phyloP scores from a whole-genome alignment of 345 rosid species.

The Raphanus raphanistrum region DNA sequence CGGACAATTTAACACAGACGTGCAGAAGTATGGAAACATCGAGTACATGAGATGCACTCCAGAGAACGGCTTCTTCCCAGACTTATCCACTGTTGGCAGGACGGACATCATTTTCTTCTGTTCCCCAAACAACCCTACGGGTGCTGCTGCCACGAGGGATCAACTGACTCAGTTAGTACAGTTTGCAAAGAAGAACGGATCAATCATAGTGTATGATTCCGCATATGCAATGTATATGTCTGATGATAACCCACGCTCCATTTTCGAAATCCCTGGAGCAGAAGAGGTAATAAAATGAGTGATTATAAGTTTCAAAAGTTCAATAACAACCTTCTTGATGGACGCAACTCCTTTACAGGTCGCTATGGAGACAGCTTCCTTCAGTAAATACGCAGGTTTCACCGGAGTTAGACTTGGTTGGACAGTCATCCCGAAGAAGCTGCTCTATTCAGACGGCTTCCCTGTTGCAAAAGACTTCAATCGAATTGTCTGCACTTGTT shows the following conservation, averaged over 20 bases:
- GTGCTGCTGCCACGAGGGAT: slow-evolving; percentile 87
- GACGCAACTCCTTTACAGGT: slow-evolving; percentile 47
- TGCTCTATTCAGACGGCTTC: slow-evolving; percentile 80
- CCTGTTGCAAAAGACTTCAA: slow-evolving; percentile 93
- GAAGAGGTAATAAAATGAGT: slow-evolving; percentile 59
- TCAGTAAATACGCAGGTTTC: slow-evolving; percentile 95
- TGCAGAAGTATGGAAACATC: slow-evolving; percentile 64
- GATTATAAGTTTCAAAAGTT: background rate
- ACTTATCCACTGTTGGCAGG: slow-evolving; percentile 63
- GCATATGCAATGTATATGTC: slow-evolving; percentile 92
- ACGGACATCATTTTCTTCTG: slow-evolving; percentile 95
- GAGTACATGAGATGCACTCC: slow-evolving; percentile 95
- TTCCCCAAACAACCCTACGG: slow-evolving; percentile 97
- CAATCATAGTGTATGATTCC: slow-evolving; percentile 89
- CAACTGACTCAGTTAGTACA: slow-evolving; percentile 69
- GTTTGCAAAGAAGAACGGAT: slow-evolving; percentile 89
- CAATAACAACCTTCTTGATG: background rate
- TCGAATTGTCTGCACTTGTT: slow-evolving; percentile 79
- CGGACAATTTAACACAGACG: slow-evolving; percentile 63
- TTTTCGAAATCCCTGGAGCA: slow-evolving; percentile 98
- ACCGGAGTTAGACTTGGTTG: slow-evolving; percentile 97
- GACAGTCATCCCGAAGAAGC: slow-evolving; percentile 89
- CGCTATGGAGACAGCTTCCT: slow-evolving; percentile 87
- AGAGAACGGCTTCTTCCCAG: slow-evolving; percentile 96
- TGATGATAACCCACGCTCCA: slow-evolving; percentile 79